Evolutionary conservation across 352 stramenopile genomes (phyloP), one percentile per base, ranked within the genome.

Genomic region (Peronospora belbahrii): DNA sequence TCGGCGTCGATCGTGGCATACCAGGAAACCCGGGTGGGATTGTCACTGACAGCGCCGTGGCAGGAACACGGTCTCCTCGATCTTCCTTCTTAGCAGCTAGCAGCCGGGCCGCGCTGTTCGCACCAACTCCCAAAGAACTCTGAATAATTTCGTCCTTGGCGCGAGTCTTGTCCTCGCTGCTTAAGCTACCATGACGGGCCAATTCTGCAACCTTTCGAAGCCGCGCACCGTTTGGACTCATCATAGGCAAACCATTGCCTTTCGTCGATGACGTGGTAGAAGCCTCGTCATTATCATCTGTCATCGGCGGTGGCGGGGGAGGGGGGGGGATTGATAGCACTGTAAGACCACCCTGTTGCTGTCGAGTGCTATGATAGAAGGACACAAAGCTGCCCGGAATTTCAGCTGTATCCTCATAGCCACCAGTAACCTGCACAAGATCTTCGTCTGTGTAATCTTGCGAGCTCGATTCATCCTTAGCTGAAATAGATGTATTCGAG

Each of bases 71-170:
- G 14, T 67, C 62, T 35, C 61, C 65, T 6, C 49, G 65, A 33
- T 78, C 66, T 36, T 64, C 52, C 32, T 74, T 67, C 48, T 83
- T 85, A 14, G 71, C 64, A 4, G 71, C 65, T 28, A 85, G 56
- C 52, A 86, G 66, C 23, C 77, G 63, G 6, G 74, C 69, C 0
- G 74, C 76, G 19, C 80, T 77, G 52, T 48, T 88, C 9, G 76
- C 76, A 3, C 73, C 70, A 31, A 88, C 77, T 9, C 76, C 76
- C 15, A 91, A 44, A n/a, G 79, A 91, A 61, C 65, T 88, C 47
- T 91, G 79, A 53, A 91, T 91, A 63, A 91, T 91, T 48, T 91
- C 76, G 58, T 91, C 76, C 60, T 91, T 91, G 5, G 66, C 75
- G 14, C 77, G 77, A 9, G 74, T 89, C 67, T 91, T 91, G 54